Conservation (phyloP, 2,329 filamentous ascomycete genomes). For the Davidsoniella eucalypti region DNA sequence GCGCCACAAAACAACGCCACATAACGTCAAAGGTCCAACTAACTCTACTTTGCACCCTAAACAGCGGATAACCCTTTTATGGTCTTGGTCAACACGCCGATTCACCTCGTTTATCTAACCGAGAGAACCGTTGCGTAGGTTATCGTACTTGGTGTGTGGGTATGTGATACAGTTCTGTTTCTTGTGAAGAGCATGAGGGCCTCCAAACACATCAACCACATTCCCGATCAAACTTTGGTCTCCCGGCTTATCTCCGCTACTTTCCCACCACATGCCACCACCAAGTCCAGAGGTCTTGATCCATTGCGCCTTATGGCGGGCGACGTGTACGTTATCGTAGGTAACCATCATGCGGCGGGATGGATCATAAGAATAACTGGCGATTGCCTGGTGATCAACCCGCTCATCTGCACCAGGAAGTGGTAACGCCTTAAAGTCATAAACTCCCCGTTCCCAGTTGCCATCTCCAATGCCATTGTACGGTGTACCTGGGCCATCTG, state of each 20-base stretch:
- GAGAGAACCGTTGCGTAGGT: slow-evolving; percentile 42
- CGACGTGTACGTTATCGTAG: slow-evolving; percentile 59
- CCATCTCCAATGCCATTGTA: slow-evolving; percentile 63
- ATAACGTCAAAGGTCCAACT: too few species aligned
- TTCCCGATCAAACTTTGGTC: slow-evolving; percentile 51
- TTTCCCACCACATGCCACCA: slow-evolving; percentile 98
- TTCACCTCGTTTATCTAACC: slow-evolving; percentile 18
- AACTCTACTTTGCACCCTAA: too few species aligned
- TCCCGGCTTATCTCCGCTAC: slow-evolving; percentile 55
- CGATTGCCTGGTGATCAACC: slow-evolving; percentile 45
- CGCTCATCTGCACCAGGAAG: slow-evolving; percentile 46
- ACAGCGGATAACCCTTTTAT: too few species aligned
- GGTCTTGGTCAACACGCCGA: too few species aligned
- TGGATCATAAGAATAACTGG: slow-evolving; percentile 63
- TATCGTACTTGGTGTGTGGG: slow-evolving; percentile 54
- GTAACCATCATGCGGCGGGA: slow-evolving; percentile 50
- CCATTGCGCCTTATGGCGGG: slow-evolving; percentile 52
- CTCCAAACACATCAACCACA: slow-evolving; percentile 43
- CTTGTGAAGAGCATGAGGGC: slow-evolving; percentile 31
- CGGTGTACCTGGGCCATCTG: slow-evolving; percentile 52
- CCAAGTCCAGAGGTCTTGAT: slow-evolving; percentile 52
- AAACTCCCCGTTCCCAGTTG: slow-evolving; percentile 70
- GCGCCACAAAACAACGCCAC: too few species aligned
- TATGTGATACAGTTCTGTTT: slow-evolving; percentile 44
- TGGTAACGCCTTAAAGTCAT: slow-evolving; percentile 79